These are phyloP conservation scores for Penicillium canescens DNA, from an alignment of 495 filamentous ascomycete species.

Conservation along the genomic window DNA sequence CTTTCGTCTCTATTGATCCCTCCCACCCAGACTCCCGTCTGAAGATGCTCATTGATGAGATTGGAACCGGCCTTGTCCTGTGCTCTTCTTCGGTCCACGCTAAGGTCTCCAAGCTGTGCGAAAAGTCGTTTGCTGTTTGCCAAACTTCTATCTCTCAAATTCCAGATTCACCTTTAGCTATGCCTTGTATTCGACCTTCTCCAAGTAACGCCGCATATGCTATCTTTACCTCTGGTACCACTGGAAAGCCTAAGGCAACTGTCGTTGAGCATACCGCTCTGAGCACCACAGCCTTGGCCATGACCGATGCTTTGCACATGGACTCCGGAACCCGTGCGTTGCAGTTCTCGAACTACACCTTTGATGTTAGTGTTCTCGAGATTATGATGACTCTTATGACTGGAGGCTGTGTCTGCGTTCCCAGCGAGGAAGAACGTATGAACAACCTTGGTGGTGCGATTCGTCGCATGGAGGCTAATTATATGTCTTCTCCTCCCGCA, in stretches of 20 bases:
- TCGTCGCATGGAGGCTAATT: slow-evolving; percentile 40
- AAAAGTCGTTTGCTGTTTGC: slow-evolving; percentile 31
- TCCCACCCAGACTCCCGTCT: slow-evolving; percentile 55
- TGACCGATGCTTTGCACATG: slow-evolving; percentile 43
- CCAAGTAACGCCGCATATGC: slow-evolving; percentile 43
- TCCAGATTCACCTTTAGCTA: slow-evolving; percentile 18
- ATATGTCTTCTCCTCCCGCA: slow-evolving; percentile 41
- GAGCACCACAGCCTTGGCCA: slow-evolving; percentile 31
- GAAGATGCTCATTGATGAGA: slow-evolving; percentile 51
- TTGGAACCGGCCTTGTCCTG: slow-evolving; percentile 39
- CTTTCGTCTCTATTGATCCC: slow-evolving; percentile 59
- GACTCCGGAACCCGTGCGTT: slow-evolving; percentile 55
- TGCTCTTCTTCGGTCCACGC: slow-evolving; percentile 34
- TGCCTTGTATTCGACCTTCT: slow-evolving; percentile 12
- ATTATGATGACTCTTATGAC: slow-evolving; percentile 63
- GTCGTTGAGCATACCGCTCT: slow-evolving; percentile 45
- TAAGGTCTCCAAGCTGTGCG: slow-evolving; percentile 33
- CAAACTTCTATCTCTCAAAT: slow-evolving; percentile 30
- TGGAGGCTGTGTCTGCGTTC: slow-evolving; percentile 66
- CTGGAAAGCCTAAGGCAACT: slow-evolving; percentile 52
- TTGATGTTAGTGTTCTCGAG: slow-evolving; percentile 67
- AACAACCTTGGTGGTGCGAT: slow-evolving; percentile 47
- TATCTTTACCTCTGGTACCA: slow-evolving; percentile 53
- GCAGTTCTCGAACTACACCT: slow-evolving; percentile 69
- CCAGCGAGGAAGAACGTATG: slow-evolving; percentile 57